A percentile compares a stretch with the other conserved stretches of the same genome.
Conservation (phyloP, 768 basidiomycete genomes). For the Coprinopsis strossmayeri region DNA sequence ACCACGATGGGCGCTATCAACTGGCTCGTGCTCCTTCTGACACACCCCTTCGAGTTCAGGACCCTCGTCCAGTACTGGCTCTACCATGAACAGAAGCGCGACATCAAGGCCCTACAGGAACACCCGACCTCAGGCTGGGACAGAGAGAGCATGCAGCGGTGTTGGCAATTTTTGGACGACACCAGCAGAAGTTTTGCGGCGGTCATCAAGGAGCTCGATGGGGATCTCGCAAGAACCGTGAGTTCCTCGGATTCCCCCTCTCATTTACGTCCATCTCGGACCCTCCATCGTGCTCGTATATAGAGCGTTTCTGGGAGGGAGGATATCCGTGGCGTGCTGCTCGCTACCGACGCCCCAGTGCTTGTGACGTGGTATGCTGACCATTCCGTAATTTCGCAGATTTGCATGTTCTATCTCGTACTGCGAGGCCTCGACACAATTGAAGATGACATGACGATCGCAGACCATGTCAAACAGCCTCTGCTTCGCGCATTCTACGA, state of each 20-base stretch:
- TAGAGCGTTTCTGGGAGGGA: neutral
- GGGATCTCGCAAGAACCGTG: slow-evolving; percentile 88
- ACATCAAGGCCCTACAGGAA: slow-evolving; percentile 71
- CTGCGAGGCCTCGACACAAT: slow-evolving; percentile 94
- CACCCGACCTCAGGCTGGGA: slow-evolving; percentile 83
- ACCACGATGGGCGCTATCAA: slow-evolving; percentile 41
- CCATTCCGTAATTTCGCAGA: slow-evolving; percentile 35
- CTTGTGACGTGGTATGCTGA: slow-evolving; percentile 1
- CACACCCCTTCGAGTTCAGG: slow-evolving; percentile 80
- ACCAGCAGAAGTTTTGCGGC: slow-evolving; percentile 88
- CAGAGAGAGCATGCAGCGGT: slow-evolving; percentile 76
- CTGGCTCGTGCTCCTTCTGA: slow-evolving; percentile 63
- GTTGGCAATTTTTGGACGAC: slow-evolving; percentile 85
- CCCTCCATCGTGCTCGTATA: no score
- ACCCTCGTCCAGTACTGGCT: slow-evolving; percentile 78
- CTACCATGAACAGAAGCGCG: slow-evolving; percentile 75
- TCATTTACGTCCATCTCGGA: neutral
- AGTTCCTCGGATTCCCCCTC: slow-evolving; percentile 22
- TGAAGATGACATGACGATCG: slow-evolving; percentile 97
- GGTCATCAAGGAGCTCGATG: slow-evolving; percentile 94
- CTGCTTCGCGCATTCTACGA: slow-evolving; percentile 78
- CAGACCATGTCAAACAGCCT: slow-evolving; percentile 80
- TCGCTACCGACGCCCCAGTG: no score
- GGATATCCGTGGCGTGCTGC: neutral
- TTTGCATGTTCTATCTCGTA: slow-evolving; percentile 93